Percentiles rank a stretch among this genome's conserved stretches.
phyloP scores from a whole-genome alignment of 371 early-diverging fungal species.

The Mucor velutinosus region DNA sequence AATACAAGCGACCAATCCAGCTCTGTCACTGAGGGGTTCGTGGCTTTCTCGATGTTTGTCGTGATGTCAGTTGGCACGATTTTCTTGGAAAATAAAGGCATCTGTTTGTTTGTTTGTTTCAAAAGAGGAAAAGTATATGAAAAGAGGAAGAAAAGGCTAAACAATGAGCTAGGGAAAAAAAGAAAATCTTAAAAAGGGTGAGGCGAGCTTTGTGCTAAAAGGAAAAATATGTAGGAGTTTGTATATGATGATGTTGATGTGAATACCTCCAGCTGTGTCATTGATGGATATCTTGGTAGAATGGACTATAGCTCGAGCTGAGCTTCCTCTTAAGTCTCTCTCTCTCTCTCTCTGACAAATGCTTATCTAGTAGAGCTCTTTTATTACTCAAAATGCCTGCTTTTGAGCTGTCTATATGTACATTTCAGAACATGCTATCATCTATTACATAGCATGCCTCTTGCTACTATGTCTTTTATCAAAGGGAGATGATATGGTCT shows the following conservation, averaged over 20 bases:
- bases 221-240: conserved; percentile 9
- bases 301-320: too few species aligned
- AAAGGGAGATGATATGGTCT: not conserved
- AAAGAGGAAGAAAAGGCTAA: conserved; percentile 8
- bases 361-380: not conserved
- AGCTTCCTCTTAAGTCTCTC: too few species aligned
- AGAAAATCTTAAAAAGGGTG: not conserved
- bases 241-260: not conserved
- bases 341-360: too few species aligned
- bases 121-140: conserved; percentile 9
- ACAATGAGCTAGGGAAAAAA: conserved; percentile 1
- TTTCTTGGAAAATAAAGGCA: conserved; percentile 50
- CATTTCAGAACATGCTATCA: not conserved
- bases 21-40: conserved; percentile 27
- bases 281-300: too few species aligned
- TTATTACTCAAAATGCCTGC: not conserved
- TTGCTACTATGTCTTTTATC: not conserved
- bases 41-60: conserved; percentile 35
- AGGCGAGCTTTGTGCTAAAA: not conserved
- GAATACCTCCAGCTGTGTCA: not conserved
- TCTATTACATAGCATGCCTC: too few species aligned
- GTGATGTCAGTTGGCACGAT: conserved; percentile 46
- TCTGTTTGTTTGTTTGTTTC: not conserved
- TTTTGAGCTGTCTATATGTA: not conserved
- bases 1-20: conserved; percentile 50